Evolutionary conservation across 371 early-diverging fungal genomes (phyloP).

Genomic region (Haplosporangium sp.): DNA sequence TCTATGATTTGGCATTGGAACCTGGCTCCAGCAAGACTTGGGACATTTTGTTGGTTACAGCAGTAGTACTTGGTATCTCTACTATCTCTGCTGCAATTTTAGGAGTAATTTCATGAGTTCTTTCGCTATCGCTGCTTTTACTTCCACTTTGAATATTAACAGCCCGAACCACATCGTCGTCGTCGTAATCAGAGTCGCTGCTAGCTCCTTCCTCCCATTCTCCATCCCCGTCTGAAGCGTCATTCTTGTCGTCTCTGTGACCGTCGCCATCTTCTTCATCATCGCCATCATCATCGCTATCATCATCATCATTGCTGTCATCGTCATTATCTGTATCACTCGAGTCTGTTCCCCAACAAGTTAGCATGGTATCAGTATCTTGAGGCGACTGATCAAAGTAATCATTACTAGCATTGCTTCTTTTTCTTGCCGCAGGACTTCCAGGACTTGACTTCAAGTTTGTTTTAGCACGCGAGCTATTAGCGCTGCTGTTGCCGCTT

Average conservation of each 20-base stretch:
- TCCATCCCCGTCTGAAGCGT: constrained; percentile 52
- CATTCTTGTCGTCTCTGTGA: constrained; percentile 17
- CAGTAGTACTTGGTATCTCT: no score
- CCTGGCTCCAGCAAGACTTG: background rate
- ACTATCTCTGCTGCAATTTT: background rate
- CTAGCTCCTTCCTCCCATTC: constrained; percentile 46
- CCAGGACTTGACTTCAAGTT: constrained; percentile 9
- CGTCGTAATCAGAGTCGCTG: constrained; percentile 3
- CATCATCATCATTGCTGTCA: no score
- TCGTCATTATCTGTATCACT: constrained; percentile 19
- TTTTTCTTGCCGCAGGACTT: constrained; percentile 23
- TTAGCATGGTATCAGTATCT: constrained; percentile 33
- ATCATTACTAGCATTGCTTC: constrained; percentile 16
- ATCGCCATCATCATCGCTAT: constrained; percentile 31
- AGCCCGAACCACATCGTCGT: background rate
- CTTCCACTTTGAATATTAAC: background rate
- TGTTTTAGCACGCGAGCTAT: constrained; percentile 16
- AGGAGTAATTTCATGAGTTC: background rate
- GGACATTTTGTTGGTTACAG: background rate
- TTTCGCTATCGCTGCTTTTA: background rate
- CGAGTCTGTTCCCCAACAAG: constrained; percentile 49
- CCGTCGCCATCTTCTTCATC: constrained; percentile 2
- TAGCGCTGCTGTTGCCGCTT: constrained; percentile 27
- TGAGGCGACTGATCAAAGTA: constrained; percentile 39
- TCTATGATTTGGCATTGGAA: background rate